Conservation (phyloP, 1,284 basidiomycete species). For the Pterulicium gracile region DNA sequence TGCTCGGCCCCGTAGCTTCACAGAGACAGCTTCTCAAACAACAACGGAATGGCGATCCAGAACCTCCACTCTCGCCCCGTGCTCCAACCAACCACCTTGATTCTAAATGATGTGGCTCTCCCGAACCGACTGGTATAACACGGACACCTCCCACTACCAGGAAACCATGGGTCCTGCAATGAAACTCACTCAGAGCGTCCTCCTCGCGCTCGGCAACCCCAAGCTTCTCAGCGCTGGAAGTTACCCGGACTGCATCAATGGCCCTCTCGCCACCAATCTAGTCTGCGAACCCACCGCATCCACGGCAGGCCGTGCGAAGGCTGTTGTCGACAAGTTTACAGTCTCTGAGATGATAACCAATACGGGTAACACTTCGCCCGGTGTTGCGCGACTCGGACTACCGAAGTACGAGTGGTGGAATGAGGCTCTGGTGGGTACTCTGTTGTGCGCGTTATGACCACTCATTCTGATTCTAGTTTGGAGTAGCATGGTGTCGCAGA, state of each 20-base stretch:
- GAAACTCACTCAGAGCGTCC: too few species aligned
- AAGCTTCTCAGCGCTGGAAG: too few species aligned
- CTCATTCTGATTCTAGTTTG: neutral
- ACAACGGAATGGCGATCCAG: too few species aligned
- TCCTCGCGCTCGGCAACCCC: too few species aligned
- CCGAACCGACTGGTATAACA: too few species aligned
- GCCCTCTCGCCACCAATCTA: conserved; percentile 30
- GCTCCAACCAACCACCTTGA: too few species aligned
- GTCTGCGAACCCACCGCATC: conserved; percentile 39
- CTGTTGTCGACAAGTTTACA: conserved; percentile 35
- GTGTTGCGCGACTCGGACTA: conserved; percentile 38
- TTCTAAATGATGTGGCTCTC: too few species aligned
- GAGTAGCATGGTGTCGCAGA: conserved; percentile 38
- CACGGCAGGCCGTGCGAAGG: conserved; percentile 33
- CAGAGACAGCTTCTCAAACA: too few species aligned
- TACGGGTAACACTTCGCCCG: conserved; percentile 35
- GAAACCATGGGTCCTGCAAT: too few species aligned
- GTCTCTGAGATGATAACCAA: conserved; percentile 38
- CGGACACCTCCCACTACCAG: too few species aligned
- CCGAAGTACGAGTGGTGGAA: conserved; percentile 46
- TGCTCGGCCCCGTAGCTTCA: too few species aligned
- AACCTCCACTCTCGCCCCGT: too few species aligned
- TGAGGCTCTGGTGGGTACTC: conserved; percentile 32
- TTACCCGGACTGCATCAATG: conserved; percentile 38
- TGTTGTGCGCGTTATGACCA: neutral